phyloP scores from a whole-genome alignment of 495 filamentous ascomycete species.

The Cladorrhinum samala region DNA sequence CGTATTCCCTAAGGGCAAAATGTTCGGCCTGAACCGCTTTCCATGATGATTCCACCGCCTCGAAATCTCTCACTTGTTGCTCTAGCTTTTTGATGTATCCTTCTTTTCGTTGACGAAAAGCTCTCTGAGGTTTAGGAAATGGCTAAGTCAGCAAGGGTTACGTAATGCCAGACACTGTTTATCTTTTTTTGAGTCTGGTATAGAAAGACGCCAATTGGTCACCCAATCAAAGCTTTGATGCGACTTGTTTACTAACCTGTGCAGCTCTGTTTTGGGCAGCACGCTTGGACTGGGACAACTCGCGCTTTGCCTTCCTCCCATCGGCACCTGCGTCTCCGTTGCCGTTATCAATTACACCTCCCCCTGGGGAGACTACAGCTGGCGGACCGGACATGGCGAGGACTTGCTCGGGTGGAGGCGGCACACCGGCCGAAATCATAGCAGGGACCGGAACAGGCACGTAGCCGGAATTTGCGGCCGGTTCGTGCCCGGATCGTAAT shows the following conservation, averaged over 20 bases:
- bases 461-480: slow-evolving; percentile 14
- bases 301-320: slow-evolving; percentile 60
- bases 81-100: slow-evolving; percentile 96
- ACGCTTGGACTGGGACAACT: slow-evolving; percentile 89
- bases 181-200: neutral
- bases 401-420: slow-evolving; percentile 20
- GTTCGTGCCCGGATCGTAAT: slow-evolving; percentile 26
- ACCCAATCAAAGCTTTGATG: neutral
- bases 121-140: slow-evolving; percentile 53
- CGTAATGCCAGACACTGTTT: neutral
- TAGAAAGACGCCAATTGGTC: slow-evolving; percentile 27
- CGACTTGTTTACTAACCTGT: slow-evolving; percentile 56
- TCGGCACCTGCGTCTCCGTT: slow-evolving; percentile 33
- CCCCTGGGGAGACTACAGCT: slow-evolving; percentile 4
- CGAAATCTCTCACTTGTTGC: slow-evolving; percentile 75
- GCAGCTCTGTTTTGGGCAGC: slow-evolving; percentile 96
- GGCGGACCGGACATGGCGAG: slow-evolving; percentile 20
- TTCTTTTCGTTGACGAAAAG: slow-evolving; percentile 96
- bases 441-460: slow-evolving; percentile 16
- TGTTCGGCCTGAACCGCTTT: slow-evolving; percentile 80
- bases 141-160: slow-evolving; percentile 5
- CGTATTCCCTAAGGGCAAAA: slow-evolving; percentile 83
- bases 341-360: slow-evolving; percentile 11
- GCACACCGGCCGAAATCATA: slow-evolving; percentile 29
- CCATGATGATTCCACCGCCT: slow-evolving; percentile 60